Conservation (phyloP, 2,329 filamentous ascomycete species). For the Metarhizium sp. region DNA sequence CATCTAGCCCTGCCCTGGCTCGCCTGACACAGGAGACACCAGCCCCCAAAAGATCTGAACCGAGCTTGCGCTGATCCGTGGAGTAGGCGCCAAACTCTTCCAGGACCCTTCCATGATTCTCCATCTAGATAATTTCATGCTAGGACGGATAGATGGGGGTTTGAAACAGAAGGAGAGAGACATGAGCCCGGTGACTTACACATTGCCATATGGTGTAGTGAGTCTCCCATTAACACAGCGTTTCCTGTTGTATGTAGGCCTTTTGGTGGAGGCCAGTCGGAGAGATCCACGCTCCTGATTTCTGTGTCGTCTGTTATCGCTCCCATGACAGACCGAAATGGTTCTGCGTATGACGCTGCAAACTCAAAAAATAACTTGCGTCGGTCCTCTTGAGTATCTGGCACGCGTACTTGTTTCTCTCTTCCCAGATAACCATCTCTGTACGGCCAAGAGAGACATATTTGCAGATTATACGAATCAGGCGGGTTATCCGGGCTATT, state of each 20-base stretch:
- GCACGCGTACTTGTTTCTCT: slow-evolving; percentile 26
- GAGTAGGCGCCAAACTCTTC: no score
- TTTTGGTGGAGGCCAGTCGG: slow-evolving; percentile 36
- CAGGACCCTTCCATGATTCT: no score
- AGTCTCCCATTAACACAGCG: slow-evolving; percentile 42
- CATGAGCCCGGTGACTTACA: slow-evolving; percentile 31
- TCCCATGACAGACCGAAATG: slow-evolving; percentile 33
- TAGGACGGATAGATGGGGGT: neutral
- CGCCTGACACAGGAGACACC: no score
- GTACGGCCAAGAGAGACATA: slow-evolving; percentile 43
- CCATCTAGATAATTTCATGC: no score
- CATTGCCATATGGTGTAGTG: slow-evolving; percentile 51
- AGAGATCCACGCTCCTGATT: slow-evolving; percentile 34
- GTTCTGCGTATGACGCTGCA: slow-evolving; percentile 37
- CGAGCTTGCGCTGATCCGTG: no score
- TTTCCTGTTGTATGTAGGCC: slow-evolving; percentile 27
- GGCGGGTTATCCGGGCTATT: slow-evolving; percentile 23
- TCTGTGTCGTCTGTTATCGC: slow-evolving; percentile 30
- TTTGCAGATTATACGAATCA: slow-evolving; percentile 34
- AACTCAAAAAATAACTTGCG: slow-evolving; percentile 32
- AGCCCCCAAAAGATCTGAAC: no score
- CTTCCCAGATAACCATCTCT: slow-evolving; percentile 23
- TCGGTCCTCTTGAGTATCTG: slow-evolving; percentile 27
- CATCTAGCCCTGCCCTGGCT: no score
- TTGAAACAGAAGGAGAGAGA: neutral